Percentiles rank a stretch among this genome's conserved stretches.
These are phyloP conservation scores for Lepidium didymum DNA, from an alignment of 345 rosid genomes.

Conservation along the genomic window DNA sequence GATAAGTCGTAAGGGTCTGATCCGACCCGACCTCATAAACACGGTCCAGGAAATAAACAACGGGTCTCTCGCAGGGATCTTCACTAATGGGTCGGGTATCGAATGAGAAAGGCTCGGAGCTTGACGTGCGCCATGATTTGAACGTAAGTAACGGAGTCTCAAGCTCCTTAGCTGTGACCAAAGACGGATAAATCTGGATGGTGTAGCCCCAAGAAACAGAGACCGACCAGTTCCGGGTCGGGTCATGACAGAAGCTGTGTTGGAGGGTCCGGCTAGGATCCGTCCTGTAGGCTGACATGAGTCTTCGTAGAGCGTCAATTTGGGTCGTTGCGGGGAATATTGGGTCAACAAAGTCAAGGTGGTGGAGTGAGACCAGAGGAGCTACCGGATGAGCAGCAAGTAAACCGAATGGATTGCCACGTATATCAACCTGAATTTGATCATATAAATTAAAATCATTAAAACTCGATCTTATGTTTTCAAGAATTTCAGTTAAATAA, in stretches of 20 bases:
- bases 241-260: constrained; percentile 68
- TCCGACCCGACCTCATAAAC: constrained; percentile 26
- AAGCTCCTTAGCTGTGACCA: constrained; percentile 49
- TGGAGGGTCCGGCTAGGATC: constrained; percentile 75
- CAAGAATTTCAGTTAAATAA: too few relatives aligned
- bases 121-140: constrained; percentile 63
- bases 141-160: constrained; percentile 61
- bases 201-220: constrained; percentile 91
- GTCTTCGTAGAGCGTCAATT: constrained; percentile 45
- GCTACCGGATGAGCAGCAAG: constrained; percentile 86
- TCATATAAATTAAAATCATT: background rate
- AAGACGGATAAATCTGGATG: constrained; percentile 52
- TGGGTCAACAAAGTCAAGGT: constrained; percentile 57
- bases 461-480: background rate
- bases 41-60: constrained; percentile 57
- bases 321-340: constrained; percentile 47
- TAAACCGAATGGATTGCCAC: constrained; percentile 70
- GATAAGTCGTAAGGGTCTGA: constrained; percentile 46
- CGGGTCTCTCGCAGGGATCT: constrained; percentile 55
- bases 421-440: constrained; percentile 54
- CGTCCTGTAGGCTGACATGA: constrained; percentile 34
- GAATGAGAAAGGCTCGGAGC: constrained; percentile 57
- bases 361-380: constrained; percentile 82
- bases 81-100: constrained; percentile 53
- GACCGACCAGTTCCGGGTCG: constrained; percentile 53